Percentiles rank a stretch among this genome's conserved stretches.
These are phyloP conservation scores for Lactifluus hygrophoroides DNA, from an alignment of 768 basidiomycete genomes.

Conservation along the genomic window DNA sequence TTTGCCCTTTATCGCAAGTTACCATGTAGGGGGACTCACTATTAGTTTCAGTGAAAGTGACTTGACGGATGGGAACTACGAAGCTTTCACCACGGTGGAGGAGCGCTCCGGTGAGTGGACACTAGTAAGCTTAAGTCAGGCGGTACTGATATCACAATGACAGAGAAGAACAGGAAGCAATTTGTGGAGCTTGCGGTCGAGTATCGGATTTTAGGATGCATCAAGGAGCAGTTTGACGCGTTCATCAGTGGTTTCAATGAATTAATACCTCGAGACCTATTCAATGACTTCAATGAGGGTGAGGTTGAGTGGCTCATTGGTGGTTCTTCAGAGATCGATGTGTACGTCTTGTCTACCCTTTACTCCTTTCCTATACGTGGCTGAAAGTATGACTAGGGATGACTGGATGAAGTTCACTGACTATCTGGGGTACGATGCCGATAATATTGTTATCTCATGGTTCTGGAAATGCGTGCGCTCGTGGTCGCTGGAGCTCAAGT, in stretches of 20 bases:
- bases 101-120: conserved; percentile 97
- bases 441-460: conserved; percentile 97
- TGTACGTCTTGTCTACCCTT: conserved; percentile 44
- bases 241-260: conserved; percentile 99
- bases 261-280: conserved; percentile 92
- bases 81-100: conserved; percentile 92
- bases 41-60: conserved; percentile 71
- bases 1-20: not conserved
- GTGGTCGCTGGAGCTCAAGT: conserved; percentile 98
- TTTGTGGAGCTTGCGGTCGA: conserved; percentile 93
- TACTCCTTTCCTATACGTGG: not conserved
- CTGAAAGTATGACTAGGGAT: conserved; percentile 41
- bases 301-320: conserved; percentile 96
- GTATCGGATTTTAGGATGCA: conserved; percentile 93
- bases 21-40: conserved; percentile 20
- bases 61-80: conserved; percentile 97
- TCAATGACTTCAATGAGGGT: conserved; percentile 98
- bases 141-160: conserved; percentile 79
- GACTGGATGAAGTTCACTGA: conserved; percentile 99
- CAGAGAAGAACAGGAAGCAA: conserved; percentile 97
- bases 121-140: conserved; percentile 91
- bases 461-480: conserved; percentile 99
- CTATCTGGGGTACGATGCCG: conserved; percentile 92
- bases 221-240: conserved; percentile 97
- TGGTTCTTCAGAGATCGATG: conserved; percentile 99